These are phyloP conservation scores for Crepidotus variabilis DNA, from an alignment of 768 basidiomycete genomes.

Conservation along the genomic window DNA sequence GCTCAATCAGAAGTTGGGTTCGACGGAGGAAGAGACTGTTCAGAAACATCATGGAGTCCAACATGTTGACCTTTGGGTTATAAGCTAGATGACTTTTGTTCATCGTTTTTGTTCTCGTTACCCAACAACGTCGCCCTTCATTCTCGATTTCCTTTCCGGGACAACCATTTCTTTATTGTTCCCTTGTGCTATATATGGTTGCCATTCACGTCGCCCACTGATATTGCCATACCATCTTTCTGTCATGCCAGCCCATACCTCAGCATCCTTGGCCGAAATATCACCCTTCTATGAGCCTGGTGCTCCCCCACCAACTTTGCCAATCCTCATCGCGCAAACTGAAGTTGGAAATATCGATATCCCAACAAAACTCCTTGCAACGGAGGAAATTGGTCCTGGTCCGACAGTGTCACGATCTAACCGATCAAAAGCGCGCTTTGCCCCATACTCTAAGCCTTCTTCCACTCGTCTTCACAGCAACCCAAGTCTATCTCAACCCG, in stretches of 20 bases:
- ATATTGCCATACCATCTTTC: neutral
- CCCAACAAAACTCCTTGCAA: constrained; percentile 5
- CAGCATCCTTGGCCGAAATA: constrained; percentile 5
- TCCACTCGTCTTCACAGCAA: neutral
- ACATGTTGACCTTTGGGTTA: neutral
- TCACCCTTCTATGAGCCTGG: constrained; percentile 13
- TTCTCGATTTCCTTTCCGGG: neutral
- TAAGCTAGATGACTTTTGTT: neutral
- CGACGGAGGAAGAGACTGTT: neutral
- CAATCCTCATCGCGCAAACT: constrained; percentile 12
- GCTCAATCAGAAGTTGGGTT: constrained; percentile 4
- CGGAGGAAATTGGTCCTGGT: constrained; percentile 7
- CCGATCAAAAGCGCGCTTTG: neutral
- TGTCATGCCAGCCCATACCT: neutral
- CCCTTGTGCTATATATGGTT: neutral
- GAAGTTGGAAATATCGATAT: constrained; percentile 3
- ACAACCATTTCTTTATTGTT: neutral
- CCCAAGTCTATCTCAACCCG: neutral
- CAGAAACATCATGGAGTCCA: neutral
- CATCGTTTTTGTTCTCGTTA: neutral
- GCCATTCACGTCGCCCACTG: constrained; percentile 5
- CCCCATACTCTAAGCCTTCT: constrained; percentile 2
- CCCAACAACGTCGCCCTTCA: neutral
- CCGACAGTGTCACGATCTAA: constrained; percentile 2
- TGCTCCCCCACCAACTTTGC: constrained; percentile 12